Evolutionary conservation across 2,329 filamentous ascomycete genomes (phyloP).

Genomic region (Pseudopyricularia javanii): DNA sequence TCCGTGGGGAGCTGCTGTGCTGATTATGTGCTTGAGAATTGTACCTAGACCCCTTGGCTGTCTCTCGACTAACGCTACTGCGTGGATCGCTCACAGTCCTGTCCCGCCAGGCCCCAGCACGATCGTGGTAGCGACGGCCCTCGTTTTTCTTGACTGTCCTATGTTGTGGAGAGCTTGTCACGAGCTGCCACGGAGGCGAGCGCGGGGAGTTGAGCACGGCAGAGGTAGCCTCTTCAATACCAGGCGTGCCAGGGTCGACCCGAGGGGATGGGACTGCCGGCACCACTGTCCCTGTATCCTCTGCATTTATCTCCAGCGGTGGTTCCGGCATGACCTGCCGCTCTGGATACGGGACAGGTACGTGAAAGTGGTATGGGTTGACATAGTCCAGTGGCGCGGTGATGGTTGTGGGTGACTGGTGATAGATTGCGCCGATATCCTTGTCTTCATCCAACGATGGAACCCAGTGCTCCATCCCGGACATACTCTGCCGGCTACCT

Average conservation of each 20-base stretch:
- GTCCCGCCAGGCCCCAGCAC: slow-evolving; percentile 30
- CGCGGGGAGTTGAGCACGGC: not conserved
- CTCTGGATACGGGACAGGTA: slow-evolving; percentile 13
- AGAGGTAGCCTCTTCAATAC: not conserved
- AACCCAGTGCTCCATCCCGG: slow-evolving; percentile 10
- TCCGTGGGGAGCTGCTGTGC: not conserved
- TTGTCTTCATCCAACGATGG: slow-evolving; percentile 2
- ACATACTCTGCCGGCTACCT: slow-evolving; percentile 19
- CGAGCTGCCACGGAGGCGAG: slow-evolving; percentile 1
- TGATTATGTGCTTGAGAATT: slow-evolving; percentile 4
- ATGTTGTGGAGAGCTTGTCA: slow-evolving; percentile 13
- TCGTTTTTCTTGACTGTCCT: slow-evolving; percentile 26
- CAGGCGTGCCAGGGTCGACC: not conserved
- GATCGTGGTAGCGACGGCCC: slow-evolving; percentile 27
- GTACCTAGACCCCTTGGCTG: slow-evolving; percentile 21
- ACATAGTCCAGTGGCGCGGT: slow-evolving; percentile 10
- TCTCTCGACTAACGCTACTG: slow-evolving; percentile 27
- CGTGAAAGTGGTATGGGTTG: slow-evolving; percentile 24
- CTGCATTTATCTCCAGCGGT: slow-evolving; percentile 12
- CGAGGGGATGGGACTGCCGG: slow-evolving; percentile 8
- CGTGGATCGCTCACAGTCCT: slow-evolving; percentile 24
- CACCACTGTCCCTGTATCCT: slow-evolving; percentile 18
- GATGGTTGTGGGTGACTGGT: slow-evolving; percentile 17
- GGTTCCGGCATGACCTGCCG: slow-evolving; percentile 11
- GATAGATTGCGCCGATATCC: slow-evolving; percentile 13